Conservation (phyloP, 2,329 filamentous ascomycete species). For the Aschersonia sp. region DNA sequence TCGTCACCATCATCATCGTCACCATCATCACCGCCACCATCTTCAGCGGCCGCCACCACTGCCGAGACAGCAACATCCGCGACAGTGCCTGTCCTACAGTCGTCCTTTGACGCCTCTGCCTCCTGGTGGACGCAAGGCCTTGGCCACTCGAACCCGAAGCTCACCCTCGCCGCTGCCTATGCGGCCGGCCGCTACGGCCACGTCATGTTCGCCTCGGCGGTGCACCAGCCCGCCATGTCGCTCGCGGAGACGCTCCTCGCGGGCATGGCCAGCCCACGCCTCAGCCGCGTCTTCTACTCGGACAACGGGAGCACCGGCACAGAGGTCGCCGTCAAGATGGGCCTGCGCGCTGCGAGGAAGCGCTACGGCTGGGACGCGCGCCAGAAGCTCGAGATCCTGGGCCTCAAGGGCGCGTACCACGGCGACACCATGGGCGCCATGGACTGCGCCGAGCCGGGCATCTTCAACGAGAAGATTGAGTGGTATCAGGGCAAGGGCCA, state of each 20-base stretch:
- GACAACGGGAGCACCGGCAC: conserved; percentile 75
- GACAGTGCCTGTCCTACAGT: conserved; percentile 12
- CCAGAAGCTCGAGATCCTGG: conserved; percentile 51
- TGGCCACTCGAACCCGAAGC: conserved; percentile 59
- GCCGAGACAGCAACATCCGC: not conserved
- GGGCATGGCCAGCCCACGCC: conserved; percentile 45
- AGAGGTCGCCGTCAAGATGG: conserved; percentile 81
- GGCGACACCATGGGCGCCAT: conserved; percentile 82
- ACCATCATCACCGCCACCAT: too few species aligned
- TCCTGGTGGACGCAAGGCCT: conserved; percentile 90
- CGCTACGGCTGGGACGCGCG: conserved; percentile 51
- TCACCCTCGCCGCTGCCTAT: conserved; percentile 64
- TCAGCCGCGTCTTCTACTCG: conserved; percentile 64
- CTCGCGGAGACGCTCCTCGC: conserved; percentile 52
- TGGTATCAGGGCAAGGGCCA: conserved; percentile 70
- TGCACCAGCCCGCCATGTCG: conserved; percentile 63
- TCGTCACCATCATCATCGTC: too few species aligned
- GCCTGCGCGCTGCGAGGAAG: conserved; percentile 49
- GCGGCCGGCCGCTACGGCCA: conserved; percentile 76
- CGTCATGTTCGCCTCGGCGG: conserved; percentile 71
- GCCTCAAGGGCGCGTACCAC: conserved; percentile 69
- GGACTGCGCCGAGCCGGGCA: conserved; percentile 67
- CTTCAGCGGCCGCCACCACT: too few species aligned
- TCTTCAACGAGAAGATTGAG: conserved; percentile 70
- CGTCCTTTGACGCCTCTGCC: conserved; percentile 70